Evolutionary conservation across 140 eudicot species (phyloP), one percentile per base, ranked within the genome.

Genomic region (Erigeron philadelphicus): DNA sequence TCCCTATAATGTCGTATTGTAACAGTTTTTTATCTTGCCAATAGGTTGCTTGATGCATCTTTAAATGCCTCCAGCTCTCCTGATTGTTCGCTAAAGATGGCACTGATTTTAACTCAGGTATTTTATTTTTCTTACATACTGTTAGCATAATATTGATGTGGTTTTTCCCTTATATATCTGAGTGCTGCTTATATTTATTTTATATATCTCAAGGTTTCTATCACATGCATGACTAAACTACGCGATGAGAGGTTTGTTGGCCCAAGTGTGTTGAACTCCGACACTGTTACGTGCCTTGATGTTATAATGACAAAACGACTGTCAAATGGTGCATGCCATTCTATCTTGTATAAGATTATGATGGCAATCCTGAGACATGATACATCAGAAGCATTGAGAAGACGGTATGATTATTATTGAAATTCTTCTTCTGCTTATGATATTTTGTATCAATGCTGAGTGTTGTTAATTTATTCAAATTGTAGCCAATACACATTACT

Each of bases 21-120:
- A 72, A 58, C 23, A 45, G 23, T 23, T 8, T 9, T 52, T 52
- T 21, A 65, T 7, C 19, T 21, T 9, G 57, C 72, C 41, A 6
- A 53, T 80, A 90, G 97, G 80, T 80, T 94, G 89, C 87, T 94
- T 72, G 97, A 89, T 74, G 87, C 95, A 62, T 87, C 99, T 43
- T 79, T 94, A 78, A 79, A 67, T 71, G 97, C 95, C 66, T 89
- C 97, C 80, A 83, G 94, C 59, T 87, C 99, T 80, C 90, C 87
- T 11, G 95, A 85, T 78, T 93, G 99, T 82, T 89, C 99, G 44
- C 74, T 94, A 48, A 94, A 89, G 88, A 94, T 94, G 99, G 95
- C 99, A 11, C 68, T 84, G 44, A 63, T 89, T 54, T 72, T 94
- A 76, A 83, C 95, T n/a, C 96, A 84, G 97, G 99, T 82, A 59